Evolutionary conservation across 768 basidiomycete species (phyloP).

Genomic region (Candolleomyces aberdarensis): DNA sequence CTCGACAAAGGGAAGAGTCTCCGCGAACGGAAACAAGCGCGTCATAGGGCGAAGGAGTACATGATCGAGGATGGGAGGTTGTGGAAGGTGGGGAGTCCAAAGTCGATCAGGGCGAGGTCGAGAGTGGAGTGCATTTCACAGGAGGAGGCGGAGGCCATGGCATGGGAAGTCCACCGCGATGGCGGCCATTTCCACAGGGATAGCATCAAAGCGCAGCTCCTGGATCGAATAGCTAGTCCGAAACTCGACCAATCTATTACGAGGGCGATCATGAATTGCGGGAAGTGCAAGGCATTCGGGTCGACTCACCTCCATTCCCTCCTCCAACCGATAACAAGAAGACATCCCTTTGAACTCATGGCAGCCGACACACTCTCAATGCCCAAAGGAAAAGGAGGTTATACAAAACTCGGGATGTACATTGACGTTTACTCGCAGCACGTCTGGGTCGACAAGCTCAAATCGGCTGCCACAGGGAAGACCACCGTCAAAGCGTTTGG

Average conservation of each 20-base stretch:
- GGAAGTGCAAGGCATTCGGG: constrained; percentile 28
- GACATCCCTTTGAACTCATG: constrained; percentile 36
- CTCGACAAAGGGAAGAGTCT: no score
- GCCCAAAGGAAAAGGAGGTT: constrained; percentile 30
- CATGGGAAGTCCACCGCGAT: constrained; percentile 11
- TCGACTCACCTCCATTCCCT: constrained; percentile 27
- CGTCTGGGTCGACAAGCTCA: constrained; percentile 27
- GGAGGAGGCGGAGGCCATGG: constrained; percentile 19
- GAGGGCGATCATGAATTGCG: constrained; percentile 11
- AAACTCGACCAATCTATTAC: constrained; percentile 20
- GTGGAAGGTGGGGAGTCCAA: constrained; percentile 13
- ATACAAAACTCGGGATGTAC: constrained; percentile 22
- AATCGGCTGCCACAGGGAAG: constrained; percentile 22
- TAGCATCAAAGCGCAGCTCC: constrained; percentile 23
- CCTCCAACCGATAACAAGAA: constrained; percentile 31
- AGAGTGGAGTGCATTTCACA: constrained; percentile 22
- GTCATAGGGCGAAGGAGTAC: no score
- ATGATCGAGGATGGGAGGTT: no score
- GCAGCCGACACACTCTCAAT: constrained; percentile 33
- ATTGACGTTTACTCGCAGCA: constrained; percentile 28
- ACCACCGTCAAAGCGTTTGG: constrained; percentile 17
- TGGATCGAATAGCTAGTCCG: constrained; percentile 24
- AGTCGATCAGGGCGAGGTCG: constrained; percentile 7
- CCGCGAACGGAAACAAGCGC: no score
- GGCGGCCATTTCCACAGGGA: constrained; percentile 31